Percentiles rank a stretch among this genome's conserved stretches.
Conservation (phyloP, 306 rosid genomes). For the Heteromeles arbutifolia region DNA sequence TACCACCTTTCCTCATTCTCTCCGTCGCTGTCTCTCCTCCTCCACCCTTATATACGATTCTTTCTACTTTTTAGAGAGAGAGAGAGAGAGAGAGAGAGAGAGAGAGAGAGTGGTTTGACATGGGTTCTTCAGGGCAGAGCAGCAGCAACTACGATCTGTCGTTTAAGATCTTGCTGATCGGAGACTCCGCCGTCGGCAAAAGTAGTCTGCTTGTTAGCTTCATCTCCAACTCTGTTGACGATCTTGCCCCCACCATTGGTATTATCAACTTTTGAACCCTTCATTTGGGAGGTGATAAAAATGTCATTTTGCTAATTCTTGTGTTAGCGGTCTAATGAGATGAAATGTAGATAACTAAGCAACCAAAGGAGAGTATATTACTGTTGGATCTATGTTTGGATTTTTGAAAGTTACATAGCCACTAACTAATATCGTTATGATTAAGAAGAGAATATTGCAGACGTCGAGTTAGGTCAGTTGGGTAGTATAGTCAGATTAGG, state of each 20-base stretch:
- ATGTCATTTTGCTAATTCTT: not conserved
- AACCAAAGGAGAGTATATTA: no score
- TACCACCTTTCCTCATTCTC: not conserved
- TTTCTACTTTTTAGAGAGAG: slow-evolving; percentile 10
- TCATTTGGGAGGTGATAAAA: not conserved
- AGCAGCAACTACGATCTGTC: slow-evolving; percentile 76
- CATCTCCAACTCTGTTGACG: slow-evolving; percentile 52
- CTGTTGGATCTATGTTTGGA: slow-evolving; percentile 24
- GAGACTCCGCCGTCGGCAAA: slow-evolving; percentile 96
- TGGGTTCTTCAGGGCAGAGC: slow-evolving; percentile 88
- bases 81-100: not conserved
- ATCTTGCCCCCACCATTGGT: slow-evolving; percentile 89
- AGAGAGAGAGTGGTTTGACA: not conserved
- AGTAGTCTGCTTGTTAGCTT: slow-evolving; percentile 87
- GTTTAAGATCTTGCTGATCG: slow-evolving; percentile 89
- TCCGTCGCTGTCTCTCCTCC: not conserved
- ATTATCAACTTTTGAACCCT: not conserved
- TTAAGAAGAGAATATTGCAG: no score
- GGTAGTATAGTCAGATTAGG: no score
- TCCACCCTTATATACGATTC: no score
- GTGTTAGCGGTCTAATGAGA: not conserved
- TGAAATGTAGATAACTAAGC: no score
- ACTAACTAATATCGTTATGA: no score
- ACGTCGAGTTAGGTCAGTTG: no score
- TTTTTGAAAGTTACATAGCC: no score